Conservation (phyloP, 371 early-diverging fungal species). For the Mycotypha africana region DNA sequence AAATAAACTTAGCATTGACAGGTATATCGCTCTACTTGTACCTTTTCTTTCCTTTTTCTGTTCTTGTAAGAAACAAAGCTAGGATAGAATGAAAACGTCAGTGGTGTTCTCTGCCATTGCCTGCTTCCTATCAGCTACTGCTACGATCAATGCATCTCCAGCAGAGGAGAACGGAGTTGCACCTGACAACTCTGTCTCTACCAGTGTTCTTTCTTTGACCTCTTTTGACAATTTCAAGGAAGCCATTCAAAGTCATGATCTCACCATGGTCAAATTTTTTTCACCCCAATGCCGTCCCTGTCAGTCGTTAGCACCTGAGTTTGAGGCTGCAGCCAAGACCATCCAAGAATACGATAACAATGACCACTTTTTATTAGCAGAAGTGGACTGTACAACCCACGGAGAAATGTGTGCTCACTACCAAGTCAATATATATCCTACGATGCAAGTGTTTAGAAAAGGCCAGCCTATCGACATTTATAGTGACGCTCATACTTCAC, state of each 20-base stretch:
- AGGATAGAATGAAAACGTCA: no score
- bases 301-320: conserved; percentile 75
- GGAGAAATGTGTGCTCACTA: conserved; percentile 69
- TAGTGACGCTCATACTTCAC: conserved; percentile 68
- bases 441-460: conserved; percentile 26
- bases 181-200: no score
- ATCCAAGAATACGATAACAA: conserved; percentile 48
- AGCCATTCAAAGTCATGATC: conserved; percentile 51
- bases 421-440: conserved; percentile 69
- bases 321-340: conserved; percentile 71
- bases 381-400: conserved; percentile 92
- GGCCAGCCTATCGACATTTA: conserved; percentile 34
- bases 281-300: conserved; percentile 94
- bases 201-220: no score
- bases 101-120: no score
- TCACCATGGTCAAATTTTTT: conserved; percentile 89
- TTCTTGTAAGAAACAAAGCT: no score
- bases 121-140: no score
- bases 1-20: no score
- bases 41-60: no score
- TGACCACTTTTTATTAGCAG: conserved; percentile 69
- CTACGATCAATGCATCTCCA: no score
- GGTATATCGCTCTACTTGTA: no score
- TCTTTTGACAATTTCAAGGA: conserved; percentile 61
- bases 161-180: no score